Conservation (phyloP, 2,329 filamentous ascomycete species). For the Zelopaecilomyces penicillatus region DNA sequence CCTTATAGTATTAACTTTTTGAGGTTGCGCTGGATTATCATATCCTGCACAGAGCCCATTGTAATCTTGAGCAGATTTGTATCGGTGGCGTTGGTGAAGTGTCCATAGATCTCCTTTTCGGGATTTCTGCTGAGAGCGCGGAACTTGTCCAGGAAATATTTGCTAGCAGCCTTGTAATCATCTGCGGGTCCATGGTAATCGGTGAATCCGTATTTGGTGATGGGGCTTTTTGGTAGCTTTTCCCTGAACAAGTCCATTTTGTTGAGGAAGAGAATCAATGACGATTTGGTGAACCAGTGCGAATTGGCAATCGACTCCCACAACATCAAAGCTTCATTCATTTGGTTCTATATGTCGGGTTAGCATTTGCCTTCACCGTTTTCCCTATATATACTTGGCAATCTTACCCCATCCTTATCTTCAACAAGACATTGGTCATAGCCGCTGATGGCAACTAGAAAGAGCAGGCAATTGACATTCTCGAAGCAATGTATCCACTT, state of each 20-base stretch:
- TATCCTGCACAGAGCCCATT: conserved; percentile 79
- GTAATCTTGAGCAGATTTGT: conserved; percentile 77
- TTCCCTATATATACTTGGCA: background rate
- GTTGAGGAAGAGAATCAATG: conserved; percentile 78
- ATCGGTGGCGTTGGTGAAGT: conserved; percentile 55
- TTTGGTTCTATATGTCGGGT: conserved; percentile 60
- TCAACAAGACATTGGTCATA: conserved; percentile 96
- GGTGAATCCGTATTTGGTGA: conserved; percentile 66
- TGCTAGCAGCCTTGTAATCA: conserved; percentile 66
- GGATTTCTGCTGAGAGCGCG: conserved; percentile 63
- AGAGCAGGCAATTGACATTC: conserved; percentile 84
- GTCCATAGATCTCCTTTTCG: conserved; percentile 55
- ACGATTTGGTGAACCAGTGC: conserved; percentile 76
- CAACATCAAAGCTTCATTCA: conserved; percentile 81
- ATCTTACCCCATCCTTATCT: conserved; percentile 83
- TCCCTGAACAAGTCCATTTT: conserved; percentile 81
- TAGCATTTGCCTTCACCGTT: conserved; percentile 6
- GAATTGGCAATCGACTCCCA: conserved; percentile 82
- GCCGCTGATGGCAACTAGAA: conserved; percentile 89
- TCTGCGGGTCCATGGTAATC: conserved; percentile 66
- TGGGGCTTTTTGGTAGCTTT: conserved; percentile 63
- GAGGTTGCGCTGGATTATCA: conserved; percentile 77
- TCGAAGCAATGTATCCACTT: conserved; percentile 98
- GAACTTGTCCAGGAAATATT: conserved; percentile 79
- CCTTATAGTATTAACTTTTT: conserved; percentile 57